Conservation (phyloP, 1,284 basidiomycete species). For the Ceratobasidium sp. region DNA sequence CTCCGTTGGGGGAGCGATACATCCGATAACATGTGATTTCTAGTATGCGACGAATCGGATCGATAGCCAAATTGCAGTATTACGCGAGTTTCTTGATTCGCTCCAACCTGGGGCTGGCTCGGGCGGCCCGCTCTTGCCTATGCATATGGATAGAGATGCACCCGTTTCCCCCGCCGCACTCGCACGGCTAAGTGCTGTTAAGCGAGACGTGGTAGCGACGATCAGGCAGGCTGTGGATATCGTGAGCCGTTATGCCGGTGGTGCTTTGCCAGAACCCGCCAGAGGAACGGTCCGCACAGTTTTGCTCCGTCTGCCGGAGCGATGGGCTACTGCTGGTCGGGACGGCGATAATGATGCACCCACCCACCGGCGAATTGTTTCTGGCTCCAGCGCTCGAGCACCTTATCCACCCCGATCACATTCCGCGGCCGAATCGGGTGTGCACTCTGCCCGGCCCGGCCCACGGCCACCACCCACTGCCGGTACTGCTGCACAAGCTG, state of each 20-base stretch:
- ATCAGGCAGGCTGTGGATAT: constrained; percentile 89
- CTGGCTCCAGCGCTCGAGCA: constrained; percentile 40
- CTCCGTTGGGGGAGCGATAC: constrained; percentile 7
- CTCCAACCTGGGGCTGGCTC: constrained; percentile 42
- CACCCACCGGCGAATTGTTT: constrained; percentile 25
- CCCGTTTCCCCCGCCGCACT: constrained; percentile 59
- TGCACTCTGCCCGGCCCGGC: constrained; percentile 35
- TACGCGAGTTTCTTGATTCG: constrained; percentile 80
- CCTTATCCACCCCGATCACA: constrained; percentile 28
- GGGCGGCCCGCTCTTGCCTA: constrained; percentile 44
- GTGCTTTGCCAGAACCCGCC: constrained; percentile 83
- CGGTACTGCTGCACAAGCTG: constrained; percentile 67
- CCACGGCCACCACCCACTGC: constrained; percentile 41
- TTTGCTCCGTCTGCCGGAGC: constrained; percentile 79
- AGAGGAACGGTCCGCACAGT: constrained; percentile 77
- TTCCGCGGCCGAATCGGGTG: constrained; percentile 34
- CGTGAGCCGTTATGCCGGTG: constrained; percentile 84
- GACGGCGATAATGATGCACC: constrained; percentile 16
- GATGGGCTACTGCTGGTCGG: constrained; percentile 66
- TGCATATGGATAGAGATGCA: constrained; percentile 51
- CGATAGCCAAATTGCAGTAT: constrained; percentile 82
- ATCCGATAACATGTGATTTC: constrained; percentile 32
- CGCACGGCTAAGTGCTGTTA: constrained; percentile 73
- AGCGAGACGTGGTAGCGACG: constrained; percentile 83
- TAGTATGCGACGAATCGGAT: constrained; percentile 88